phyloP scores from a whole-genome alignment of 257 asterid species.

The Cordia subcordata region DNA sequence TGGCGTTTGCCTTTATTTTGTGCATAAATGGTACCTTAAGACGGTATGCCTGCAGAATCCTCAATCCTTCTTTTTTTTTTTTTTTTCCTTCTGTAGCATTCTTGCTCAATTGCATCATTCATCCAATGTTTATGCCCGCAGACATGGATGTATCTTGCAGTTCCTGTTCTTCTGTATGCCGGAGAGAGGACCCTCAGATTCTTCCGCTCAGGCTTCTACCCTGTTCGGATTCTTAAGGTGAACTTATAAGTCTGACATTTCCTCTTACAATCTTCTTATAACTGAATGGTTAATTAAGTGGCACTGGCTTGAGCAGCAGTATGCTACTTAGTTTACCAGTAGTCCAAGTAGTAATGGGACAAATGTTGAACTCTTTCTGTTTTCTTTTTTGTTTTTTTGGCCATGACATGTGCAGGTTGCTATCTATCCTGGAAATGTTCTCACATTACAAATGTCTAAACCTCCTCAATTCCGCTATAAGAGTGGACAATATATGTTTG shows the following conservation, averaged over 20 bases:
- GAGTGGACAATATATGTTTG: slow-evolving; percentile 98
- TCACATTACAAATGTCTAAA: slow-evolving; percentile 88
- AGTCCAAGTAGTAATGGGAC: too few species aligned
- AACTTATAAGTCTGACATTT: slow-evolving; percentile 6
- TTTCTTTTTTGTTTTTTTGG: too few species aligned
- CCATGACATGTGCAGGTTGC: slow-evolving; percentile 51
- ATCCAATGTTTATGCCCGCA: slow-evolving; percentile 23
- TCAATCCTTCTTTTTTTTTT: not conserved
- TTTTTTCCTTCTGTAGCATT: not conserved
- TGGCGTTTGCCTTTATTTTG: slow-evolving; percentile 69
- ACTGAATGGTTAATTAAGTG: too few species aligned
- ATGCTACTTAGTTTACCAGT: too few species aligned
- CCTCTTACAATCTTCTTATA: too few species aligned
- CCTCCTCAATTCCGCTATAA: slow-evolving; percentile 70
- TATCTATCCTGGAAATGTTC: slow-evolving; percentile 88
- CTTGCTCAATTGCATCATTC: not conserved
- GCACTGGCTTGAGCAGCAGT: too few species aligned
- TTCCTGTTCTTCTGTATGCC: slow-evolving; percentile 82
- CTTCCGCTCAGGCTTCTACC: slow-evolving; percentile 69
- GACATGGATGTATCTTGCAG: slow-evolving; percentile 97
- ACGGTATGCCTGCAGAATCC: slow-evolving; percentile 48
- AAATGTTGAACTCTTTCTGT: not conserved
- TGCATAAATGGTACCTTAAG: slow-evolving; percentile 65
- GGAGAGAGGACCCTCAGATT: slow-evolving; percentile 87
- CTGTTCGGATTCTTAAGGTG: slow-evolving; percentile 80